These are phyloP conservation scores for Hyphopichia homilentoma DNA, from an alignment of 805 yeast species.

Conservation along the genomic window DNA sequence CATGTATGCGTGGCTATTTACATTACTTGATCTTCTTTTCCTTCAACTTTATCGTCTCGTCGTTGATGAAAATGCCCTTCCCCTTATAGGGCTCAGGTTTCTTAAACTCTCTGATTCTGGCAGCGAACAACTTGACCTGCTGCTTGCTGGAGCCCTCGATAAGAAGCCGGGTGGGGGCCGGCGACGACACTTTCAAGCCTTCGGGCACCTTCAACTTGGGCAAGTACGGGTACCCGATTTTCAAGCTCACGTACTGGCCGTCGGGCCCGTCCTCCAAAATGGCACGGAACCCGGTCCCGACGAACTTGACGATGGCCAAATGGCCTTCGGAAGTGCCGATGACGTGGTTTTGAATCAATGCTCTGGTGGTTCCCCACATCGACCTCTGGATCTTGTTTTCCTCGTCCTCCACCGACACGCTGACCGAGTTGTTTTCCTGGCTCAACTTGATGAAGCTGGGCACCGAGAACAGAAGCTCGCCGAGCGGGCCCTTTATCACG, in stretches of 20 bases:
- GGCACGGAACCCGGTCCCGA: slow-evolving; percentile 97
- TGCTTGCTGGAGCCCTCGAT: slow-evolving; percentile 88
- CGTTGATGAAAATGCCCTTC: slow-evolving; percentile 90
- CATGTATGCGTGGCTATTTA: no score
- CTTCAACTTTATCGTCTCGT: slow-evolving; percentile 87
- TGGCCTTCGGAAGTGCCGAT: slow-evolving; percentile 94
- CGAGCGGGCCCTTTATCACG: slow-evolving; percentile 74
- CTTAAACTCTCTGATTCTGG: slow-evolving; percentile 75
- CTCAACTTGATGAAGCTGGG: slow-evolving; percentile 66
- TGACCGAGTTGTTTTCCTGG: slow-evolving; percentile 37
- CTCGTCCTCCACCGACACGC: slow-evolving; percentile 56
- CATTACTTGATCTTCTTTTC: slow-evolving; percentile 90
- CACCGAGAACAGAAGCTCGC: slow-evolving; percentile 56
- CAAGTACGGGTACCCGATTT: slow-evolving; percentile 83
- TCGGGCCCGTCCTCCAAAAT: slow-evolving; percentile 56
- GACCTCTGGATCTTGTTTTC: slow-evolving; percentile 66
- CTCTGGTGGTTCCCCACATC: slow-evolving; percentile 94
- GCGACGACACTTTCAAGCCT: slow-evolving; percentile 69
- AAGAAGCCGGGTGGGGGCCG: slow-evolving; percentile 80
- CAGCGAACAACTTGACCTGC: slow-evolving; percentile 84
- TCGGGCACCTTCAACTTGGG: slow-evolving; percentile 76
- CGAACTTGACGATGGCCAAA: slow-evolving; percentile 77
- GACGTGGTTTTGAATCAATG: slow-evolving; percentile 71
- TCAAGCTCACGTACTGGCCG: slow-evolving; percentile 60
- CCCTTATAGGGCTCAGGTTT: slow-evolving; percentile 99